Evolutionary conservation across 1,284 basidiomycete genomes (phyloP), one percentile per base, ranked within the genome.

Genomic region (Chalciporus sp.): DNA sequence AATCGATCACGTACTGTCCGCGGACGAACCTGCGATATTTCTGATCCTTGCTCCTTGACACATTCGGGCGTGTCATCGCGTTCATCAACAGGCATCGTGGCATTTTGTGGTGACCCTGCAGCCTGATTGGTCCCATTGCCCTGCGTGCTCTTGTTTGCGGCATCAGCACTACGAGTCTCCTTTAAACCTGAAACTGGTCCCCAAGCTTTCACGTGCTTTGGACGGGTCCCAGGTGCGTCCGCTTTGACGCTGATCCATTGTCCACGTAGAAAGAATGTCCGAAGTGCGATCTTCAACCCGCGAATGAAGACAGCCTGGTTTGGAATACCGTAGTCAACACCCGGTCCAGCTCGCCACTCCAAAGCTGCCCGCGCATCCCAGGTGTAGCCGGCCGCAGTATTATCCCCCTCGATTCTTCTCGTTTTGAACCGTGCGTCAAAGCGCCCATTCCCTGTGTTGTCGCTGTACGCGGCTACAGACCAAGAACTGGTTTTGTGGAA

Each of bases 401-500:
- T 40, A 17, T 39, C 44, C 10, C 43, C 47, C 2, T 50, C 47
- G 19, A 42, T 42, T 20, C 48, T 45, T 16, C 49, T 10, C 5
- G 47, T 35, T 23, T 28, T 54, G 40, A 60, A 60, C 7, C 51
- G 39, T 4, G 58, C 58, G 14, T 42, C 33, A 14, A 44, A 53
- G 1, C 42, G 45, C 8, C 11, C 43, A 1, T 7, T 52, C 2
- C 47, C 47, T n/a, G 29, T 17, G 12, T 23, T 28, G 8, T 55
- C 45, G 10, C 50, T 43, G 27, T 52, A 61, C 26, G 61, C 47
- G 1, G 58, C 61, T 19, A 63, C 10, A 2, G 55, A 60, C 61
- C 60, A 61, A 3, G 61, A 61, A 0, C 19, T 28, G 7, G 55
- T 9, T 39, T 63, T 61, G 35, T 58, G 37, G 17, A 52, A 35